Percentiles rank a stretch among this genome's conserved stretches.
Conservation (phyloP, 441 rosid species). For the Adansonia grandidieri region DNA sequence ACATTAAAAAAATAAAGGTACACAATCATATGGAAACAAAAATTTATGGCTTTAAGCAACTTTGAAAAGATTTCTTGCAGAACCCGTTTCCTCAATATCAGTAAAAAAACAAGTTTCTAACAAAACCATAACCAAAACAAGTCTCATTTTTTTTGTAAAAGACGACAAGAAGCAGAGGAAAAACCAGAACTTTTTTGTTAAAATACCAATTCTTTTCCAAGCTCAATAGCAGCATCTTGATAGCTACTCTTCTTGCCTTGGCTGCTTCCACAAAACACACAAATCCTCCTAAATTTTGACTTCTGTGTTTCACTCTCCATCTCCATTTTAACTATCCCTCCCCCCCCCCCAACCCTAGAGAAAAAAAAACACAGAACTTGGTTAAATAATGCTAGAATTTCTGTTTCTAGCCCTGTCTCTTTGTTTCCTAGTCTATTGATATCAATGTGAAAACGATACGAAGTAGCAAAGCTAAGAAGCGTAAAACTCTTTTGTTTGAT, state of each 20-base stretch:
- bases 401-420: conserved; percentile 20
- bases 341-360: neutral
- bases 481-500: conserved; percentile 27
- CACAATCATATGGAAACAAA: neutral
- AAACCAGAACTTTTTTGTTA: conserved; percentile 14
- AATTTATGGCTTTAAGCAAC: conserved; percentile 14
- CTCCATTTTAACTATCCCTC: conserved; percentile 45
- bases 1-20: conserved; percentile 10
- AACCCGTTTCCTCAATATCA: conserved; percentile 17
- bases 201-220: conserved; percentile 88
- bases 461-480: conserved; percentile 28
- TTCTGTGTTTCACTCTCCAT: conserved; percentile 49
- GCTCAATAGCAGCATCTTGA: conserved; percentile 96
- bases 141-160: conserved; percentile 18
- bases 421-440: conserved; percentile 25
- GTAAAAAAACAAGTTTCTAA: conserved; percentile 19
- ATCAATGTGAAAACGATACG: conserved; percentile 27
- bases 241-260: conserved; percentile 93
- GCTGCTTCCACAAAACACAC: conserved; percentile 98
- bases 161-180: conserved; percentile 14
- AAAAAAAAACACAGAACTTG: neutral
- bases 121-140: neutral
- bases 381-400: conserved; percentile 28
- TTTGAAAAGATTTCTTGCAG: conserved; percentile 18
- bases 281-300: conserved; percentile 86